Percentiles rank a stretch among this genome's conserved stretches.
Evolutionary conservation across 2,329 filamentous ascomycete genomes (phyloP).

Genomic region (Fusarium guadeloupense): DNA sequence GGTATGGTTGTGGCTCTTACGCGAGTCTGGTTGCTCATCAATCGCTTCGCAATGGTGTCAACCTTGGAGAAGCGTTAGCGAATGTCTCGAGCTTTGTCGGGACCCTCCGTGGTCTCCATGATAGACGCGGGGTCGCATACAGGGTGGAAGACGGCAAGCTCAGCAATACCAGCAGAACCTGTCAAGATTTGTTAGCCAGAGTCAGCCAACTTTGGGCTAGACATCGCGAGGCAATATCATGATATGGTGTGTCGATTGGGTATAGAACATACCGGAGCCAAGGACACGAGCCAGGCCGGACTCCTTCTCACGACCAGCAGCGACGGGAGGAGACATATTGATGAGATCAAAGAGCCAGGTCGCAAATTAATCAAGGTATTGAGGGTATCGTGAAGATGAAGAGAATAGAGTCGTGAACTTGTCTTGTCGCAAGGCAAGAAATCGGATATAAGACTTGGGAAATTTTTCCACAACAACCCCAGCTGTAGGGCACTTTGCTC

Average conservation of each 20-base stretch:
- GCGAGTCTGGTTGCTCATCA: conserved; percentile 94
- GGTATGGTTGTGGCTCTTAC: conserved; percentile 62
- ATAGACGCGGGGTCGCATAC: conserved; percentile 58
- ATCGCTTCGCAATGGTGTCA: conserved; percentile 96
- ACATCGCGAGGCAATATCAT: background rate
- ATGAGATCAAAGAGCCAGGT: background rate
- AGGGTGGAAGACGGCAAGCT: conserved; percentile 92
- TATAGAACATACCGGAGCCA: conserved; percentile 76
- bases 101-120: conserved; percentile 7
- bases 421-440: conserved; percentile 26
- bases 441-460: conserved; percentile 26
- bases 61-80: conserved; percentile 64
- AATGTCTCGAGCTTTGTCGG: conserved; percentile 8
- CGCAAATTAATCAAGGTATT: conserved; percentile 3
- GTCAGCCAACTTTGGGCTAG: background rate
- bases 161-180: conserved; percentile 94
- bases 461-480: conserved; percentile 40
- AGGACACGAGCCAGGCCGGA: conserved; percentile 87
- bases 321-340: conserved; percentile 67
- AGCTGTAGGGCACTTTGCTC: conserved; percentile 24
- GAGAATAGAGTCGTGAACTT: conserved; percentile 17
- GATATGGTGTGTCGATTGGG: conserved; percentile 14
- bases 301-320: conserved; percentile 73
- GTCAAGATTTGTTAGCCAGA: conserved; percentile 32
- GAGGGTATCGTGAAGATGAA: conserved; percentile 7